Conservation (phyloP, 768 basidiomycete species). For the Naganishia randhawae region DNA sequence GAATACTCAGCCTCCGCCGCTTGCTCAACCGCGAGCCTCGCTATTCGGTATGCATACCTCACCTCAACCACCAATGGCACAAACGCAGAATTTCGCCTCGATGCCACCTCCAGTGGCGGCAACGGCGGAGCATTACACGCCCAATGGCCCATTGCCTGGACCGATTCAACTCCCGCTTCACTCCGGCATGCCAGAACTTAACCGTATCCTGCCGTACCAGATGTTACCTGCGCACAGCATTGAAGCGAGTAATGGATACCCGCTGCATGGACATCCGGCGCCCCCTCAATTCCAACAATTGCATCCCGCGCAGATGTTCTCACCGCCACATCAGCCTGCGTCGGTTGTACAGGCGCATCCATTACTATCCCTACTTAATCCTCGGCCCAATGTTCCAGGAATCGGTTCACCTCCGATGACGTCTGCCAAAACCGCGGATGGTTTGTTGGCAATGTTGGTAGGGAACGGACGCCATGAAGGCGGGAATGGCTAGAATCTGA, state of each 20-base stretch:
- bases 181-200: conserved; percentile 1
- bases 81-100: neutral
- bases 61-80: neutral
- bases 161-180: conserved; percentile 8
- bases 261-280: neutral
- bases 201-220: conserved; percentile 18
- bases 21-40: neutral
- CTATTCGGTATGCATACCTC: neutral
- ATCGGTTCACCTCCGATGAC: neutral
- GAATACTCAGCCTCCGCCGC: neutral
- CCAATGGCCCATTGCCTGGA: neutral
- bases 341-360: conserved; percentile 6
- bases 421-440: conserved; percentile 16
- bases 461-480: conserved; percentile 8
- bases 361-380: conserved; percentile 1
- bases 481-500: neutral
- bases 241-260: neutral
- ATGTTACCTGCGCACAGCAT: neutral
- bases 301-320: conserved; percentile 4
- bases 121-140: neutral
- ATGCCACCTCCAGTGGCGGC: neutral
- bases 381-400: neutral
- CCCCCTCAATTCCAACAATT: conserved; percentile 13
- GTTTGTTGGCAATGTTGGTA: conserved; percentile 13
- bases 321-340: conserved; percentile 10